phyloP scores from a whole-genome alignment of 1,284 basidiomycete genomes.

The Tylopilus sp. region DNA sequence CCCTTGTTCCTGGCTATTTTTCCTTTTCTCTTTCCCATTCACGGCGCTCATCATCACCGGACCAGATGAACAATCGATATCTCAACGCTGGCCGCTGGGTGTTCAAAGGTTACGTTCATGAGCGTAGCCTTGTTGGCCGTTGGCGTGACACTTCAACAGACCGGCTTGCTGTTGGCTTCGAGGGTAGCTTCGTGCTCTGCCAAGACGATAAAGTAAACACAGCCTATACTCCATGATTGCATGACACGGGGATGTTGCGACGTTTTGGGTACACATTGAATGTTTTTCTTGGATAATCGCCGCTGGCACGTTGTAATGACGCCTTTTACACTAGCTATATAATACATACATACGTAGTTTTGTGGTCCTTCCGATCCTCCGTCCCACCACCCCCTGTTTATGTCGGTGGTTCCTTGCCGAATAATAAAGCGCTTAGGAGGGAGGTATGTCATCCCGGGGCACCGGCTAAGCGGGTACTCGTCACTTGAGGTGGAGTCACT shows the following conservation, averaged over 20 bases:
- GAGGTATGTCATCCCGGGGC: constrained; percentile 16
- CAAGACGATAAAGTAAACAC: constrained; percentile 27
- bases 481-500: background rate
- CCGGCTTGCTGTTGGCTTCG: constrained; percentile 36
- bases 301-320: constrained; percentile 17
- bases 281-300: constrained; percentile 11
- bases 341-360: constrained; percentile 1
- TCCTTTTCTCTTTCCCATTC: background rate
- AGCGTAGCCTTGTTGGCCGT: constrained; percentile 45
- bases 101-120: constrained; percentile 49
- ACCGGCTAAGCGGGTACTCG: constrained; percentile 5
- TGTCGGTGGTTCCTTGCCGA: constrained; percentile 5
- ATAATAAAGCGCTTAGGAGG: constrained; percentile 7
- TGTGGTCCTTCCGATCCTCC: background rate
- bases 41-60: constrained; percentile 7
- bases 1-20: background rate
- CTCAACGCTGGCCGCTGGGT: constrained; percentile 40
- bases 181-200: constrained; percentile 44
- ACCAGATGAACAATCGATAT: constrained; percentile 34
- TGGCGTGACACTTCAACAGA: constrained; percentile 46
- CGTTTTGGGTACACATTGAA: background rate
- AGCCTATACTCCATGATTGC: constrained; percentile 4
- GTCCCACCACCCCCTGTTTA: too few species aligned
- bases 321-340: constrained; percentile 13
- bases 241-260: constrained; percentile 14